A percentile compares a stretch with the other conserved stretches of the same genome.
These are phyloP conservation scores for Fusarium buxicola DNA, from an alignment of 2,329 filamentous ascomycete genomes.

Conservation along the genomic window DNA sequence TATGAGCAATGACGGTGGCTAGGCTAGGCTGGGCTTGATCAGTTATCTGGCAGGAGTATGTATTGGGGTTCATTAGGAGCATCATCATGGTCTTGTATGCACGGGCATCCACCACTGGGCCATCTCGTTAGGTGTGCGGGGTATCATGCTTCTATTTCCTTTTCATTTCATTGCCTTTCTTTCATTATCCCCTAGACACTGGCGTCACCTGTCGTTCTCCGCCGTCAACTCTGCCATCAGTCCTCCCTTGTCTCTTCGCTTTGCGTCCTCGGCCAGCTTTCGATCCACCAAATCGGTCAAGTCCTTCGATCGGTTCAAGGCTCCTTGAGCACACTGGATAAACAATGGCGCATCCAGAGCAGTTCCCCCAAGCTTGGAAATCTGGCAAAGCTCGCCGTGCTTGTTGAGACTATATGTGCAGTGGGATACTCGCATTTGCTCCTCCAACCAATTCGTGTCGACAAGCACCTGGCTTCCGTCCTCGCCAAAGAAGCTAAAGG, in stretches of 20 bases:
- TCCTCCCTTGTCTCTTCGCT: constrained; percentile 81
- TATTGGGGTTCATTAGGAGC: constrained; percentile 31
- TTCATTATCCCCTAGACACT: constrained; percentile 24
- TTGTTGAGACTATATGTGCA: constrained; percentile 88
- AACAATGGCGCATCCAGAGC: constrained; percentile 83
- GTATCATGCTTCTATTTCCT: constrained; percentile 48
- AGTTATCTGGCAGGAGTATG: constrained; percentile 31
- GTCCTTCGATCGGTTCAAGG: constrained; percentile 83
- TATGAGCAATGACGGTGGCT: constrained; percentile 34
- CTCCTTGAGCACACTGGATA: constrained; percentile 79
- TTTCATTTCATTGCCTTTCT: constrained; percentile 30
- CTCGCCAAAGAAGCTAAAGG: constrained; percentile 84
- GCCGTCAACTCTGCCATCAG: constrained; percentile 81
- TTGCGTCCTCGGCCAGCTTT: constrained; percentile 81
- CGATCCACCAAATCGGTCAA: constrained; percentile 79
- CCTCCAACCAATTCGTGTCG: constrained; percentile 80
- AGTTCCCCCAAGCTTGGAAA: constrained; percentile 88
- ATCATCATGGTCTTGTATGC: constrained; percentile 28
- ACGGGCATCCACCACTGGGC: constrained; percentile 27
- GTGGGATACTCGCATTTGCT: constrained; percentile 78
- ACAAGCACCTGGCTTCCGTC: constrained; percentile 74
- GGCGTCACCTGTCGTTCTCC: constrained; percentile 77
- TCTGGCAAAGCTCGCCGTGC: constrained; percentile 89
- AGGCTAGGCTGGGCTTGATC: constrained; percentile 10
- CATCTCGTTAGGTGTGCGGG: constrained; percentile 33